Percentiles rank a stretch among this genome's conserved stretches.
These are phyloP conservation scores for Amphicarpaea edgeworthii DNA, from an alignment of 306 rosid species.

Conservation along the genomic window DNA sequence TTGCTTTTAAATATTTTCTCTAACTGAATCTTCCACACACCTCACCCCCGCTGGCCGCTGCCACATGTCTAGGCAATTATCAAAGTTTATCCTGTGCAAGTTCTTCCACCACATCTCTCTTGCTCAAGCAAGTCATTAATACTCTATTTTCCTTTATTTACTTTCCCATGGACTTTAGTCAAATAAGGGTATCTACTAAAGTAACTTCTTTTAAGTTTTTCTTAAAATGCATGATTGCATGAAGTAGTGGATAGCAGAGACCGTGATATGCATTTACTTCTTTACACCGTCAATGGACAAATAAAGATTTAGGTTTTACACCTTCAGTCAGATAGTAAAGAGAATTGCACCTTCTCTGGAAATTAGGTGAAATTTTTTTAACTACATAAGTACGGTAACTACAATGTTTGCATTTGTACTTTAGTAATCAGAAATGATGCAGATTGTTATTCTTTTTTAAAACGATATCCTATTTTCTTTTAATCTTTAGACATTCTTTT, in stretches of 20 bases:
- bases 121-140: background rate
- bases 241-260: background rate
- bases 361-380: slow-evolving; percentile 31
- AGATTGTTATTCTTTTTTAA: background rate
- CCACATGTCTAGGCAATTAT: background rate
- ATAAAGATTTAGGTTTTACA: slow-evolving; percentile 4
- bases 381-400: background rate
- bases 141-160: background rate
- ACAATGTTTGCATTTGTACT: slow-evolving; percentile 16
- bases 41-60: background rate
- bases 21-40: background rate
- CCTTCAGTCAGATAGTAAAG: slow-evolving; percentile 8
- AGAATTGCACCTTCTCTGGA: slow-evolving; percentile 1
- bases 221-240: background rate
- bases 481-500: slow-evolving; percentile 26
- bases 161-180: background rate
- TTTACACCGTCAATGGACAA: background rate
- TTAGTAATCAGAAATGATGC: background rate
- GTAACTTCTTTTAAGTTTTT: background rate
- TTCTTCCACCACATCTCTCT: background rate
- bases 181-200: background rate
- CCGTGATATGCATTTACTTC: slow-evolving; percentile 13
- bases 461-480: slow-evolving; percentile 1
- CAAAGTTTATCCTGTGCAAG: background rate
- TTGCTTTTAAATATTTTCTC: slow-evolving; percentile 2